Percentiles rank a stretch among this genome's conserved stretches.
Conservation (phyloP, 768 basidiomycete species). For the Mycena indigotica region DNA sequence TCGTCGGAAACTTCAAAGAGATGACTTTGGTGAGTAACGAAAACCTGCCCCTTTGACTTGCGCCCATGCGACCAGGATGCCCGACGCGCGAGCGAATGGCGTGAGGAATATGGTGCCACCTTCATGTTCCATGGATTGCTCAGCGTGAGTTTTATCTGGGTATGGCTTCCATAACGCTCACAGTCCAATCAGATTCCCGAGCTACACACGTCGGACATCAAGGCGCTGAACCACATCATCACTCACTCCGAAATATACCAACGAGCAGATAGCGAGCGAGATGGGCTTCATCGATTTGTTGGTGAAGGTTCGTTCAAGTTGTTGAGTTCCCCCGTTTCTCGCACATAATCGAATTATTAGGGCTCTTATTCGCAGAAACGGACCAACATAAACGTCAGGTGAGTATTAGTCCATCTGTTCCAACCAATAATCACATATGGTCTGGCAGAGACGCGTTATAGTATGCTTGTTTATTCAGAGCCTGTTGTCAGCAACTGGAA, state of each 20-base stretch:
- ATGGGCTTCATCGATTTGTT: background rate
- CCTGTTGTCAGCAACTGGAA: no score
- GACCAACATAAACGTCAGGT: conserved; percentile 43
- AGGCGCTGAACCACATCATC: conserved; percentile 51
- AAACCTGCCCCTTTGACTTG: no score
- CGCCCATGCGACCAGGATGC: no score
- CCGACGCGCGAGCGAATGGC: no score
- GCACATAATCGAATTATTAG: conserved; percentile 19
- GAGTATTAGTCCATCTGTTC: conserved; percentile 2
- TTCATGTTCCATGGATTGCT: background rate
- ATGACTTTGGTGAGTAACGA: no score
- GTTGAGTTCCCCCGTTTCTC: background rate
- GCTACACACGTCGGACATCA: conserved; percentile 47
- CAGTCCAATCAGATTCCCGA: conserved; percentile 28
- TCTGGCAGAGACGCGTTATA: no score
- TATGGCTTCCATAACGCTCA: background rate
- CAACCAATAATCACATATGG: background rate
- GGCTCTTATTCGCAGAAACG: conserved; percentile 40
- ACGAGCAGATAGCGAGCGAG: conserved; percentile 25
- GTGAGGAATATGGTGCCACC: background rate
- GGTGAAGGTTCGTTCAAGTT: background rate
- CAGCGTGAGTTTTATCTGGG: background rate
- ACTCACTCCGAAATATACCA: conserved; percentile 41
- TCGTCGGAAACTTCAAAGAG: no score
- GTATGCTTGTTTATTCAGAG: no score